These are phyloP conservation scores for Salix dunnii DNA, from an alignment of 345 rosid genomes.

Conservation along the genomic window DNA sequence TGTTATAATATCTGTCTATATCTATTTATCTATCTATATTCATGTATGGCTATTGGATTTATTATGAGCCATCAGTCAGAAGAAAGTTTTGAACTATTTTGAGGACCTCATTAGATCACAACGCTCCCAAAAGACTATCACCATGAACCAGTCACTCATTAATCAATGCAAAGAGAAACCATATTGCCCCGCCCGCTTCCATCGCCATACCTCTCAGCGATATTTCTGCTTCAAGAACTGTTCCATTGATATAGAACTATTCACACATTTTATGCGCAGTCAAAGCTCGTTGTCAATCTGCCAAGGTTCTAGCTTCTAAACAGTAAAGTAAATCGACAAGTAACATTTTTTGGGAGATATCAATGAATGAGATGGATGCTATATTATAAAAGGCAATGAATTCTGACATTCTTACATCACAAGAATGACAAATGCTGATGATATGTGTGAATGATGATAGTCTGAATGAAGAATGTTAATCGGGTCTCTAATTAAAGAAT, in stretches of 20 bases:
- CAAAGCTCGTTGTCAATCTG: no score
- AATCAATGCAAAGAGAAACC: conserved; percentile 29
- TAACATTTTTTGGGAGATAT: no score
- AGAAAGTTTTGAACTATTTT: conserved; percentile 29
- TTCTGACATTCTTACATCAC: conserved; percentile 31
- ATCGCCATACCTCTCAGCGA: conserved; percentile 29
- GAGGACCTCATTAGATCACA: conserved; percentile 29
- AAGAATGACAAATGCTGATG: conserved; percentile 32
- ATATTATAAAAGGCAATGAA: conserved; percentile 14
- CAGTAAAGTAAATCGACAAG: no score
- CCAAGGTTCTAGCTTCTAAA: no score
- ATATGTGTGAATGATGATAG: conserved; percentile 20
- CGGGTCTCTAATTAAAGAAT: conserved; percentile 41
- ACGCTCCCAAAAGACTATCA: conserved; percentile 18
- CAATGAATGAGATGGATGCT: conserved; percentile 9
- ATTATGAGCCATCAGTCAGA: conserved; percentile 14
- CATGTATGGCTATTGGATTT: background rate
- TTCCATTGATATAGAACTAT: conserved; percentile 4
- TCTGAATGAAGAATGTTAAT: conserved; percentile 30
- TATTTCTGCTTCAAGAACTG: conserved; percentile 23
- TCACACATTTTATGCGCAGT: no score
- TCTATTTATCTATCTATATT: background rate
- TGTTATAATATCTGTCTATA: no score
- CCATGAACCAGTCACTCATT: conserved; percentile 27
- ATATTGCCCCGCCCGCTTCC: conserved; percentile 31